Evolutionary conservation across 805 yeast species (phyloP), one percentile per base, ranked within the genome.

Genomic region (Maudiozyma pseudohumilis): DNA sequence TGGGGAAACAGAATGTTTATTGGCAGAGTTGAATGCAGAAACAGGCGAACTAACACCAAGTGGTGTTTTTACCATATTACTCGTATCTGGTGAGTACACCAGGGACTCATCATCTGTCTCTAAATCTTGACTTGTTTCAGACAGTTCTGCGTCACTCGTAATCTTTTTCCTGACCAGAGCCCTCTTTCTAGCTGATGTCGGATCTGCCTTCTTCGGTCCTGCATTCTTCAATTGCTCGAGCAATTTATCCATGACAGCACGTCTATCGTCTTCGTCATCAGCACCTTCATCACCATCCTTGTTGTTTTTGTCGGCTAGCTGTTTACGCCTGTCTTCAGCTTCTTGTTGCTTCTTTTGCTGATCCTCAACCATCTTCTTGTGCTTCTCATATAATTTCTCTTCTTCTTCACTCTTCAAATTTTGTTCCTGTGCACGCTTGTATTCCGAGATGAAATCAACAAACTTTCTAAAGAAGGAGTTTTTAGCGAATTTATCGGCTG

Each of bases 151-250:
- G 16, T 53, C 60, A 11, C 39, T 38, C 9, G 69, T 48, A 47
- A 76, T 57, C 36, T 77, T 79, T 52, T 70, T 77, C 46, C 87
- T 73, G 40, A 85, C 80, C 48, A 78, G 66, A 1, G 89, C 94
- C 38, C 92, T 68, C 49, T 85, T 75, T 49, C 94, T 68, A 0
- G 95, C 94, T 3, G 86, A 74, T 2, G 84, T 66, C 1, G 92
- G 75, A 44, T 87, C 92, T 5, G 84, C 77, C 43, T 77, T 75
- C 5, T 77, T 62, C 9, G 92, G 83, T 1, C 89, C 94, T 0
- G 92, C 84, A 13, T 88, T 87, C 53, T 87, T 80, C 52, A 92
- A 70, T 52, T 82, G 85, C 56, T 87, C 94, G 40, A 92, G 68
- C 34, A 92, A 66, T 25, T 80, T 74, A 56, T 92, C 98, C 82